Conservation (phyloP, 441 rosid species). For the Aquilaria agallochum region DNA sequence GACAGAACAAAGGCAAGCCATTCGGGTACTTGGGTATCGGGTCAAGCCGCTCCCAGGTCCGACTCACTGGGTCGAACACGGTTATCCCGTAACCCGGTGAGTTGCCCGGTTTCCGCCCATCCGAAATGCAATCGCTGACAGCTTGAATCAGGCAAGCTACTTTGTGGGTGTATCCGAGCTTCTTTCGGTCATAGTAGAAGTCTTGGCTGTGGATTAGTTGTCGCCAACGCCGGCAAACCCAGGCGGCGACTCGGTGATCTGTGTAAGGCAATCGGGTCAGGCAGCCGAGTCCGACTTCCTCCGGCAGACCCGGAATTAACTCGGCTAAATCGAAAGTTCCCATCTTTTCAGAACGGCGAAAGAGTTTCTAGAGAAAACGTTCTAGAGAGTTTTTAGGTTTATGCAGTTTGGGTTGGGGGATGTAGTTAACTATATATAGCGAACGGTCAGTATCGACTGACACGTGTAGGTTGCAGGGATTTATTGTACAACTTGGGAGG, state of each 20-base stretch:
- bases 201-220: constrained; percentile 27
- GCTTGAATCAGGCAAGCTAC: constrained; percentile 41
- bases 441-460: neutral
- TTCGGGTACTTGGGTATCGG: constrained; percentile 23
- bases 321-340: constrained; percentile 17
- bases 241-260: constrained; percentile 25
- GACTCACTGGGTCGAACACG: constrained; percentile 28
- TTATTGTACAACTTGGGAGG: neutral
- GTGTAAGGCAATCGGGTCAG: constrained; percentile 30
- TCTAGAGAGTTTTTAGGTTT: constrained; percentile 2
- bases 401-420: neutral
- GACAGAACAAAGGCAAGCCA: constrained; percentile 47
- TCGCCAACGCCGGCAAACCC: constrained; percentile 37
- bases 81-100: constrained; percentile 24
- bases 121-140: constrained; percentile 2
- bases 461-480: constrained; percentile 4
- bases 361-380: neutral
- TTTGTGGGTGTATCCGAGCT: constrained; percentile 25
- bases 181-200: constrained; percentile 26
- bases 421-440: constrained; percentile 2
- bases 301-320: constrained; percentile 29
- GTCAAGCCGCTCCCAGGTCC: constrained; percentile 27
- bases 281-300: constrained; percentile 38
- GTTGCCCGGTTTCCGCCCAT: constrained; percentile 13
- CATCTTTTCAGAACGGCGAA: constrained; percentile 6